Base-by-base conservation (phyloP, 345 rosid species). In the Capsella bursapastoris region DNA sequence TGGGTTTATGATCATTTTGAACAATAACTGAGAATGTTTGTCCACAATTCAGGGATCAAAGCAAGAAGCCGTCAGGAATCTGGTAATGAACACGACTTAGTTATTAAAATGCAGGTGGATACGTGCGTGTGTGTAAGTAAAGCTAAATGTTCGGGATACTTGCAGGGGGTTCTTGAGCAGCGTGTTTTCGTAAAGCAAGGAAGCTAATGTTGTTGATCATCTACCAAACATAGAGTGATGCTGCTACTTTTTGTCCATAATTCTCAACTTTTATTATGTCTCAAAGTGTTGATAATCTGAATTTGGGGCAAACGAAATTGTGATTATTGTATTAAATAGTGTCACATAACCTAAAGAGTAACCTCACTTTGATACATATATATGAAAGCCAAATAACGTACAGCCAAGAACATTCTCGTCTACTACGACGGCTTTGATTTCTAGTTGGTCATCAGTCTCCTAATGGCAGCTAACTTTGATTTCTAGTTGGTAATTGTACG, bases 101-200 rank as follows among this genome's bases (percentile, higher is more conserved):
- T 3, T 34, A 22, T 28, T 29, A 41, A 40, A n/a, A 50, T 35
- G 37, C 58, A 5, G 47, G 11, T 38, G 25, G 25, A 22, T 22
- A 22, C 7, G 0, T 27, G 51, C 50, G 37, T 34, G 16, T 66
- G 59, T 11, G 28, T 57, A 3, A 55, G 28, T 57, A 3, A 55
- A 52, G 50, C 72, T 50, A 15, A 45, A 14, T 4, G 68, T 49
- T 7, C 51, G 31, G 7, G 32, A 18, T 34, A 59, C 66, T 68
- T 81, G 77, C 63, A 89, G 96, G 96, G 86, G 81, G 38, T 87
- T 89, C 80, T 77, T 87, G 65, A 80, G 88, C 48, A 56, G 86
- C 56, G 84, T 82, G n/a, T 81, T 83, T 22, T 81, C 81, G 57
- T 87, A 80, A 85, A 52, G 14, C 11, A 53, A 4, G 11, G 63